phyloP scores from a whole-genome alignment of 208 protist species.

The Acanthamoeba royreba region DNA sequence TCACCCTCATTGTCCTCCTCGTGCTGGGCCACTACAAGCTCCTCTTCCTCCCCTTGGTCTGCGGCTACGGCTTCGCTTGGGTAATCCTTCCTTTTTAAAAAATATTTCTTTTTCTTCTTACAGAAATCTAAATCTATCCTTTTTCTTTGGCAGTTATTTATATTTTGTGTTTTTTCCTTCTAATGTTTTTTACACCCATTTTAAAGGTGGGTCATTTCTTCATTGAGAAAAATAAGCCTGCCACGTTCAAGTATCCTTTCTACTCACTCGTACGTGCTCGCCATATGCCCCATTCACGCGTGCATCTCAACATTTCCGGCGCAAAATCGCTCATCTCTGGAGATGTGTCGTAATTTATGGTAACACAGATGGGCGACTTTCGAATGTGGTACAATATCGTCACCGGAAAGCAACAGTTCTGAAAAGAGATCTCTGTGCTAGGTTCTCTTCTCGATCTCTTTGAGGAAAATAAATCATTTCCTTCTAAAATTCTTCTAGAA shows the following conservation, averaged over 20 bases:
- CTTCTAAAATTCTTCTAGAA: background rate
- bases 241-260: constrained; percentile 66
- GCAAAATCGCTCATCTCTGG: background rate
- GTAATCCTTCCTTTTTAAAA: background rate
- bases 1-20: background rate
- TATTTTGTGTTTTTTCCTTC: background rate
- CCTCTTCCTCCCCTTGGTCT: constrained; percentile 42
- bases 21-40: background rate
- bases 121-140: background rate
- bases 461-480: background rate
- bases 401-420: constrained; percentile 53
- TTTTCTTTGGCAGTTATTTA: background rate
- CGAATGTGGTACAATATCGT: constrained; percentile 42
- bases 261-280: background rate
- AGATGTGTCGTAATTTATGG: background rate
- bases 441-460: background rate
- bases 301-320: background rate
- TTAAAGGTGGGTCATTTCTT: constrained; percentile 64
- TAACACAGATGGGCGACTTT: background rate
- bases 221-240: constrained; percentile 69
- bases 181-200: background rate
- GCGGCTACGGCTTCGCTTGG: constrained; percentile 55
- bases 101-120: background rate
- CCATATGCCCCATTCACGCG: too few species aligned
- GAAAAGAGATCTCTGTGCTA: background rate